phyloP scores from a whole-genome alignment of 164 flowering plant genomes.

The Vitis rotundifolia region DNA sequence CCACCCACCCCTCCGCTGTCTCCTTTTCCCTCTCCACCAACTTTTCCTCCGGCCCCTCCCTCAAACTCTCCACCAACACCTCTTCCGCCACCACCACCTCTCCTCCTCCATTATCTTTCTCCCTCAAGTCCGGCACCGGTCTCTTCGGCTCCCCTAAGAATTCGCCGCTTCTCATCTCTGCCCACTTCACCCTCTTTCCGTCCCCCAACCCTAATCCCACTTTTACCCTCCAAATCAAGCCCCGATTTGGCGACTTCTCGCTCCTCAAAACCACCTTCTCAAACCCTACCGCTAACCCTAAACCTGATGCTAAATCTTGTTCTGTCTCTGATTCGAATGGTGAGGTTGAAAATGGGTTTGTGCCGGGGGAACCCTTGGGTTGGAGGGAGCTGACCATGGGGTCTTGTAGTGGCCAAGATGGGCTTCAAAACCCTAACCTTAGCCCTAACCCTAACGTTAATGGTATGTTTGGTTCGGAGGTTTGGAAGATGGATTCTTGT shows the following conservation, averaged over 20 bases:
- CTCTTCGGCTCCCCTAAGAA: constrained; percentile 54
- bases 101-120: constrained; percentile 37
- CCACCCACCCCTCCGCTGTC: constrained; percentile 49
- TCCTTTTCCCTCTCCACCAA: constrained; percentile 46
- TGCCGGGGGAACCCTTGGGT: constrained; percentile 4
- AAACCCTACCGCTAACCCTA: constrained; percentile 18
- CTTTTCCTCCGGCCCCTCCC: constrained; percentile 49
- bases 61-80: constrained; percentile 56
- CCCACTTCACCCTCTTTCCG: constrained; percentile 33
- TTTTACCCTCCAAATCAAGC: constrained; percentile 45
- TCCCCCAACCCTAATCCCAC: constrained; percentile 28
- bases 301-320: background rate
- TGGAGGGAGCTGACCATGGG: constrained; percentile 39
- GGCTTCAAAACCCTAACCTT: constrained; percentile 7
- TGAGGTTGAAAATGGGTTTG: constrained; percentile 19
- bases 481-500: constrained; percentile 23
- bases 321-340: constrained; percentile 10
- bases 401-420: constrained; percentile 16
- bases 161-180: constrained; percentile 52
- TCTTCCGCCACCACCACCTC: constrained; percentile 15
- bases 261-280: constrained; percentile 41
- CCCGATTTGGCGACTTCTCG: constrained; percentile 56
- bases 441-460: constrained; percentile 11
- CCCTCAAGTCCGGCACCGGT: constrained; percentile 71
- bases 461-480: constrained; percentile 26